Base-by-base conservation (phyloP, 371 early-diverging fungal species). In the Zancudomyces culisetae region DNA sequence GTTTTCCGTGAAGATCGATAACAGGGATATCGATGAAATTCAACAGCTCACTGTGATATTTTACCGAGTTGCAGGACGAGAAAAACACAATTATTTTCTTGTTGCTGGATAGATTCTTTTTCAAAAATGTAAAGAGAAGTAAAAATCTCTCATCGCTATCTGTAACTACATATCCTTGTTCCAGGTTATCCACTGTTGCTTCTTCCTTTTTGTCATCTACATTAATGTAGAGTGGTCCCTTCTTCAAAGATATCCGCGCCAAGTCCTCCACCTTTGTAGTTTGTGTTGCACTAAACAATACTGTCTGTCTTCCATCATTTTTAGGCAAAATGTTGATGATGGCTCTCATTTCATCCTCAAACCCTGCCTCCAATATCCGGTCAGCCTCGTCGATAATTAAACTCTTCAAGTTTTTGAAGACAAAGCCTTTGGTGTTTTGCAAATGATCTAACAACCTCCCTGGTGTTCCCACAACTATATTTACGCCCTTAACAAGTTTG, bases 361-460 rank as follows among this genome's bases (percentile, higher is more conserved):
- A 98, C 52, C 98, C 98, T 62, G 85, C 84, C 64, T 98, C 94
- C 61, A 96, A 71, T 63, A 95, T 89, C 58, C 96, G 90, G 66
- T 99, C 99, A 20, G 97, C 98, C 70, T 99, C 99, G 70, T 99
- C 99, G 61, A 99, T 92, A 22, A 96, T 78, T 56, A 96, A 71
- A 8, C 81, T 77, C 66, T 88, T 83, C 53, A 92, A 69, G 63
- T 91, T 90, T 64, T 87, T 86, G 68, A 75, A 82, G 3, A 86
- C 77, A 59, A 91, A 92, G 21, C 88, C 89, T 69, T 83, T 83
- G 2, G 94, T 90, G 70, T 90, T 91, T 70, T 87, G 89, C 59
- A 96, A 71, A 70, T 96, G 91, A 78, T 98, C 97, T 53, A 96
- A 76, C 56, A 99, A 71, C 58, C 98, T 80, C 41, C 99, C 99